Evolutionary conservation across 305 asterid species (phyloP).

Genomic region (Ilex paraguariensis): DNA sequence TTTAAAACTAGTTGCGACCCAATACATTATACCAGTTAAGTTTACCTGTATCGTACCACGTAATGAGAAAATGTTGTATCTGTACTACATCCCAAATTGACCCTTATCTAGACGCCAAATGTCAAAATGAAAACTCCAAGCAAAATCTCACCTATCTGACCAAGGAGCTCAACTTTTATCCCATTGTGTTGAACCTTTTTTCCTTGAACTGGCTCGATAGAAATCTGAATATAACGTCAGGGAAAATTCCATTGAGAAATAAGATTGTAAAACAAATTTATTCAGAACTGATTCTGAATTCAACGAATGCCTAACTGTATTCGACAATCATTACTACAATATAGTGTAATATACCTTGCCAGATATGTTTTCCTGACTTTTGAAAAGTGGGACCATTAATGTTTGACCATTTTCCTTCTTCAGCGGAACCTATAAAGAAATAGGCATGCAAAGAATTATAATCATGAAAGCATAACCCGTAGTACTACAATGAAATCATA

Average conservation of each 20-base stretch:
- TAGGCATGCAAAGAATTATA: conserved; percentile 7
- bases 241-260: neutral
- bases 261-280: neutral
- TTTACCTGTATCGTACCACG: no score
- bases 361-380: conserved; percentile 73
- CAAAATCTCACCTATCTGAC: conserved; percentile 73
- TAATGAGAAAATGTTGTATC: no score
- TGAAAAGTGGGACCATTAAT: conserved; percentile 73
- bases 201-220: conserved; percentile 51
- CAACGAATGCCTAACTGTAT: neutral
- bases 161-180: conserved; percentile 86
- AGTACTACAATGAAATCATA: neutral
- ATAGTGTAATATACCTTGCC: conserved; percentile 53
- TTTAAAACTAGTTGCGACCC: no score
- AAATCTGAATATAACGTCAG: conserved; percentile 29
- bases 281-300: conserved; percentile 1
- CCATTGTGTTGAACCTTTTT: conserved; percentile 98
- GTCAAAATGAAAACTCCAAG: neutral
- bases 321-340: neutral
- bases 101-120: no score
- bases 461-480: neutral
- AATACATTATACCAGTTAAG: no score
- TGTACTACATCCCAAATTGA: no score
- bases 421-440: conserved; percentile 49
- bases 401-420: conserved; percentile 91